A percentile compares a stretch with the other conserved stretches of the same genome.
Evolutionary conservation across 352 stramenopile species (phyloP).

Genomic region (Globisporangium carolinianum): DNA sequence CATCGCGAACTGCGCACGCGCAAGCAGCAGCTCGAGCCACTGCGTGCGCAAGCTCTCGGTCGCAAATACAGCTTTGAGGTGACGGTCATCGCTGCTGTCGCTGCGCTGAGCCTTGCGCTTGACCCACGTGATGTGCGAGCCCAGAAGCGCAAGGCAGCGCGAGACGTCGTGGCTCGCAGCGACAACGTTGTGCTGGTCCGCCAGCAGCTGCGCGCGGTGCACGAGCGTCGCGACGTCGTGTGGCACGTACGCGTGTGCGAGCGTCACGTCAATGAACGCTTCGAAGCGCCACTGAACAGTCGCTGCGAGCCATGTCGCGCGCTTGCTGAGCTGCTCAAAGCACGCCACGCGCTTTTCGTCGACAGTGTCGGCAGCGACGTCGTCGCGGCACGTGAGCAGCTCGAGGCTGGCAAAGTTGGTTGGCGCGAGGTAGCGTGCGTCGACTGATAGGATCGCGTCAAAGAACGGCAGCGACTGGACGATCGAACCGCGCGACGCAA

Average conservation of each 20-base stretch:
- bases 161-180: slow-evolving; percentile 38
- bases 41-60: slow-evolving; percentile 32
- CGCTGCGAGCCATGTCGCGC: slow-evolving; percentile 38
- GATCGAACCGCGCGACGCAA: slow-evolving; percentile 23
- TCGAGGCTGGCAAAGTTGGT: slow-evolving; percentile 52
- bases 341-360: slow-evolving; percentile 48
- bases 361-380: slow-evolving; percentile 30
- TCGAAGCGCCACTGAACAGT: slow-evolving; percentile 45
- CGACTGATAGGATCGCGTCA: slow-evolving; percentile 39
- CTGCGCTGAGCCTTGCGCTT: no score
- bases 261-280: slow-evolving; percentile 40
- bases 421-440: slow-evolving; percentile 38
- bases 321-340: slow-evolving; percentile 32
- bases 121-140: slow-evolving; percentile 25
- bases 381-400: slow-evolving; percentile 51
- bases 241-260: slow-evolving; percentile 40
- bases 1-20: slow-evolving; percentile 31
- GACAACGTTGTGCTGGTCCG: slow-evolving; percentile 29
- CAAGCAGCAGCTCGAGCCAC: slow-evolving; percentile 42
- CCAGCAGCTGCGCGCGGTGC: slow-evolving; percentile 33
- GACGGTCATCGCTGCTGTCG: not conserved
- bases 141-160: slow-evolving; percentile 30
- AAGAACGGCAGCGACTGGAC: slow-evolving; percentile 37
- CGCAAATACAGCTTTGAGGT: slow-evolving; percentile 22
- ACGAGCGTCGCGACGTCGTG: slow-evolving; percentile 44